These are phyloP conservation scores for Suhomyces wounanorum DNA, from an alignment of 1,139 yeast species.

Conservation along the genomic window DNA sequence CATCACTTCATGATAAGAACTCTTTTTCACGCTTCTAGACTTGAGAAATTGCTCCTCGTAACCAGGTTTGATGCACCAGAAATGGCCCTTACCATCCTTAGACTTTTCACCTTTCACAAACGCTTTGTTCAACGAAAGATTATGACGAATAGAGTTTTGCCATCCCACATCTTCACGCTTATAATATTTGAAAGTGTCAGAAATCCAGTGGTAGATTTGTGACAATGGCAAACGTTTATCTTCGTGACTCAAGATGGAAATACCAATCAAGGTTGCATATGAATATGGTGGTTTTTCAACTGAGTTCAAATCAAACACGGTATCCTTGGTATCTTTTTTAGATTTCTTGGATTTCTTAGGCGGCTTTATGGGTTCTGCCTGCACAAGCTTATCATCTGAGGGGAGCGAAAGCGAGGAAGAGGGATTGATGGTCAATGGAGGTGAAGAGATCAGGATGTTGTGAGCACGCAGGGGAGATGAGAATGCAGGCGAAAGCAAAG, in stretches of 20 bases:
- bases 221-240: conserved; percentile 80
- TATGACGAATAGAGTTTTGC: conserved; percentile 91
- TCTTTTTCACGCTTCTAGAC: conserved; percentile 52
- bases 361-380: conserved; percentile 9
- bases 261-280: conserved; percentile 90
- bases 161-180: conserved; percentile 88
- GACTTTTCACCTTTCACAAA: conserved; percentile 90
- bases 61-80: conserved; percentile 89
- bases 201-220: conserved; percentile 92
- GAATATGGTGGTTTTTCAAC: conserved; percentile 85
- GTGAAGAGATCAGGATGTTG: conserved; percentile 10
- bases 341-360: conserved; percentile 28
- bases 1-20: conserved; percentile 49
- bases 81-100: conserved; percentile 95
- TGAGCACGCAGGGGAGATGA: conserved; percentile 41
- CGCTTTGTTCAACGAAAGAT: conserved; percentile 81
- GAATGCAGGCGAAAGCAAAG: conserved; percentile 49
- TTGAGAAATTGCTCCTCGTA: conserved; percentile 80
- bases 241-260: conserved; percentile 87
- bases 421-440: conserved; percentile 19
- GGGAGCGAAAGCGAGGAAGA: conserved; percentile 16
- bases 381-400: conserved; percentile 3
- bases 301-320: conserved; percentile 44
- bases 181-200: conserved; percentile 82
- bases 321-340: conserved; percentile 29